Base-by-base conservation (phyloP, 2,329 filamentous ascomycete species). In the Balansia obtecta region DNA sequence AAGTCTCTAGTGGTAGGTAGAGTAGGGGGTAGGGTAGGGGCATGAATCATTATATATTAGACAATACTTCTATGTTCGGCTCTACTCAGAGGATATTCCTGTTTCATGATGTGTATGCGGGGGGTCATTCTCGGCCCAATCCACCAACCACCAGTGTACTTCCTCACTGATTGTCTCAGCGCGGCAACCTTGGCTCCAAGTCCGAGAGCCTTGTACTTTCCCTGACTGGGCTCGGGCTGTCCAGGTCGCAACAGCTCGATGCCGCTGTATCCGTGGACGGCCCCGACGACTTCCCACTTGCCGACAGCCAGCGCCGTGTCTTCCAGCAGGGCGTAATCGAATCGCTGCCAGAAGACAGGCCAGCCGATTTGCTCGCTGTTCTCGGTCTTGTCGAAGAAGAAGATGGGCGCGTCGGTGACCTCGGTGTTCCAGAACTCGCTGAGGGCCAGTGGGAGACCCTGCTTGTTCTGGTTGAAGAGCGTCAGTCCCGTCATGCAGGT, bases 401-500 rank as follows among this genome's bases (percentile, higher is more conserved):
- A 57, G 9, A 69, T 48, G 9, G 60, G 60, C 15, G 56, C 53
- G 16, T 52, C 58, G 2, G 57, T 55, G 42, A 53, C 27, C 2
- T 20, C 10, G 2, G 30, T 16, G 7, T 22, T 32, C 45, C 39
- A 37, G 20, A 30, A 46, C 4, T 46, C 45, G 34, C 42, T 37
- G 41, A 63, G 60, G n/a, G 65, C 64, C 46, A 71, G 56, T 11
- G 68, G 63, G 10, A 65, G 56, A 45, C 66, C 65, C 48, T 56
- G 54, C 16, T 65, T 65, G 49, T 76, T 71, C 55, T 79, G 74
- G 16, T 76, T 74, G 57, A 86, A 86, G 48, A 82, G 77, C 3
- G 82, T 83, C 10, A 85, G 75, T 48, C 82, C 82, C 32, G 82
- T 85, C 82, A 85, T 85, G 69, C 82, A 85, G 46, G 78, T 76